Conservation (phyloP, 2,329 filamentous ascomycete species). For the Fusarium domesticum region DNA sequence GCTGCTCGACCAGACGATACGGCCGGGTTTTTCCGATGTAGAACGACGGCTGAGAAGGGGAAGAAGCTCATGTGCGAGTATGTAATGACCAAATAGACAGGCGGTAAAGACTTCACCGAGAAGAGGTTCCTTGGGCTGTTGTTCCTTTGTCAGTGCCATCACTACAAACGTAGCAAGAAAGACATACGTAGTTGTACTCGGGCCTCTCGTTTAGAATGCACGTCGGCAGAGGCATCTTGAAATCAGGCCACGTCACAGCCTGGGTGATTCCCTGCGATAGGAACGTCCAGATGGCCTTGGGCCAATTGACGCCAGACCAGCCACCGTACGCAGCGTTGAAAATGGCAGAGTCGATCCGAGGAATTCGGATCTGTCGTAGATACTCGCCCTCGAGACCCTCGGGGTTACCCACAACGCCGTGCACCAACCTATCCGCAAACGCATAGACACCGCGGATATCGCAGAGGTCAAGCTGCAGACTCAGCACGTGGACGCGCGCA, state of each 20-base stretch:
- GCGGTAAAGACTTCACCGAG: conserved; percentile 84
- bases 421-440: conserved; percentile 47
- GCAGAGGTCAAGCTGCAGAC: conserved; percentile 59
- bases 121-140: conserved; percentile 53
- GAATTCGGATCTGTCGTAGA: conserved; percentile 50
- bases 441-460: conserved; percentile 50
- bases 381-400: conserved; percentile 37
- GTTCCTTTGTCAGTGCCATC: conserved; percentile 5
- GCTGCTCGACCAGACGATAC: conserved; percentile 85
- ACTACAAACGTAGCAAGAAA: background rate
- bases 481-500: conserved; percentile 55
- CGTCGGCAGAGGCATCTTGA: conserved; percentile 61
- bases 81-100: conserved; percentile 93
- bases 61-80: conserved; percentile 76
- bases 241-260: conserved; percentile 72
- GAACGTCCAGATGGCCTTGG: conserved; percentile 50
- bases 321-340: conserved; percentile 89
- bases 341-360: conserved; percentile 73
- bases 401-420: conserved; percentile 46
- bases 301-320: conserved; percentile 77
- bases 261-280: conserved; percentile 61
- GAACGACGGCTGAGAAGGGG: conserved; percentile 62
- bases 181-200: conserved; percentile 35
- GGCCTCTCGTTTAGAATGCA: conserved; percentile 41
- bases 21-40: conserved; percentile 47